These are phyloP conservation scores for Tephrocybe sp. DNA, from an alignment of 768 basidiomycete genomes.

Conservation along the genomic window DNA sequence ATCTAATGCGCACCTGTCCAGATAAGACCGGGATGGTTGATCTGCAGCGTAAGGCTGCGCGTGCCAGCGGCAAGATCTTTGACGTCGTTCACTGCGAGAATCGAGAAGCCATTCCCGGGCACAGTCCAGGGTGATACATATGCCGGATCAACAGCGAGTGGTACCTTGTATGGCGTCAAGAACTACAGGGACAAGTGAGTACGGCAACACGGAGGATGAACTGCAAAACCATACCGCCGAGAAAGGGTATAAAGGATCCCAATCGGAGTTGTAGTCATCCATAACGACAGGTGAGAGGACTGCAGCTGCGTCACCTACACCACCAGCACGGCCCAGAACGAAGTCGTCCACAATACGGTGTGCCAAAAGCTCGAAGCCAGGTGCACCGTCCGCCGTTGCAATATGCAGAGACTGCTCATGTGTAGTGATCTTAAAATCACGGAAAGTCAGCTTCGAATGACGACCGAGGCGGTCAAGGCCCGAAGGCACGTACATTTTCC, in stretches of 20 bases:
- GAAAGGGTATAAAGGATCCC: slow-evolving; percentile 86
- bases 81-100: slow-evolving; percentile 58
- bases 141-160: slow-evolving; percentile 48
- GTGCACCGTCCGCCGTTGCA: slow-evolving; percentile 80
- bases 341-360: slow-evolving; percentile 60
- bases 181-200: slow-evolving; percentile 48
- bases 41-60: slow-evolving; percentile 64
- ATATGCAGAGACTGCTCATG: slow-evolving; percentile 76
- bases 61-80: slow-evolving; percentile 59
- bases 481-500: slow-evolving; percentile 67
- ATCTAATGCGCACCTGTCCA: slow-evolving; percentile 63
- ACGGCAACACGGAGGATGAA: neutral
- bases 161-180: slow-evolving; percentile 80
- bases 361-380: slow-evolving; percentile 68
- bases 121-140: slow-evolving; percentile 54
- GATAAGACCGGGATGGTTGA: slow-evolving; percentile 80
- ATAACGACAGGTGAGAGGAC: slow-evolving; percentile 50
- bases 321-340: slow-evolving; percentile 39
- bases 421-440: slow-evolving; percentile 58
- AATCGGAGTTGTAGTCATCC: slow-evolving; percentile 81
- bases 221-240: slow-evolving; percentile 54
- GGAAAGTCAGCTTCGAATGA: neutral
- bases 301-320: slow-evolving; percentile 16
- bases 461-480: neutral
- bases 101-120: slow-evolving; percentile 42